Base-by-base conservation (phyloP, 2,329 filamentous ascomycete species). In the Ceratocystis destructans region DNA sequence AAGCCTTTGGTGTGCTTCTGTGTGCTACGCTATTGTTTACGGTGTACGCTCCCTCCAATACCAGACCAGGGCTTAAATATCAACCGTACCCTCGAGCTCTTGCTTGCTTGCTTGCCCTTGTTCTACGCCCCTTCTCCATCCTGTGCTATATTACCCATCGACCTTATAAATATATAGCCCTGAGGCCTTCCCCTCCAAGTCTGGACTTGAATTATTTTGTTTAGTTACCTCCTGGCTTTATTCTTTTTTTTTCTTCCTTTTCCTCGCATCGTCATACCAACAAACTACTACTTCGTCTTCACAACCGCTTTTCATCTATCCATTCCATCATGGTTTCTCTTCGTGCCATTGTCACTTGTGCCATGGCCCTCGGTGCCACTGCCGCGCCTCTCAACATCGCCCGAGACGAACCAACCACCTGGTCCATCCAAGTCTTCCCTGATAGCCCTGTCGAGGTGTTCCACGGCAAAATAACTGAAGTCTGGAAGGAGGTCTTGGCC, bases 311-410 rank as follows among this genome's bases (percentile, higher is more conserved):
- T n/a, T 28, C 15, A 45, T 25, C n/a, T 64, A 37, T 31, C 7
- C 41, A n/a, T 41, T 65, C 74, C 37, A 70, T 67, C 62, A 70
- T 70, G 69, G 68, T 68, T 28, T 55, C 64, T 20, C 48, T 67
- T n/a, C 53, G 64, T 31, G 37, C 63, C 17, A 41, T 64, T 15
- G 12, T 64, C 17, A 63, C 68, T 5, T 63, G 63, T 33, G 12
- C 66, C 31, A 45, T 70, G 46, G 69, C 68, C 44, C 22, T 66
- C 22, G 66, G 66, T 33, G 67, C 63, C 41, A 61, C 37, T 46
- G 66, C 67, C 66, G 44, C 55, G 10, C 64, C 64, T 22, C 22
- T 45, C 59, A 31, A 48, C 31, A 17, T n/a, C 41, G 17, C 33
- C 28, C 28, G 55, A 37, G 62, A 10, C 44, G 20, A 55, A 6